Evolutionary conservation across 108 stramenopile genomes (phyloP), one percentile per base, ranked within the genome.

Genomic region (Cyclostephanos invisitatus): DNA sequence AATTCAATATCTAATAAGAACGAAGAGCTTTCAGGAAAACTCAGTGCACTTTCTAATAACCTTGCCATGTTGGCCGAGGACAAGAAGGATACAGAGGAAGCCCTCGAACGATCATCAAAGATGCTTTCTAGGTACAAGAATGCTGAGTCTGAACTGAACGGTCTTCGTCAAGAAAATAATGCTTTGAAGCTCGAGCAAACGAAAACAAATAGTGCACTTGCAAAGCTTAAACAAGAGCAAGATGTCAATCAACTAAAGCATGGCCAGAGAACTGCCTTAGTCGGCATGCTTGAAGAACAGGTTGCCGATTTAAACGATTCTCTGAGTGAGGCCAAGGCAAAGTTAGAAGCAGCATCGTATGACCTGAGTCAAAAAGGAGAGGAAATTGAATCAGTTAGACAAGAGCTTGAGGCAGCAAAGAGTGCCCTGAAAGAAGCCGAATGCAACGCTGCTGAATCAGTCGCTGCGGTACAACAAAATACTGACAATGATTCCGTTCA

Each of bases 241-340:
- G 92, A 96, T 60, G 81, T 83, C 10, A 90, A 75, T 53, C 85
- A 93, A 67, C 69, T 76, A 7, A 92, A 90, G 62, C 91, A 93
- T 56, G 95, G 95, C 5, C 91, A 96, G 77, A 69, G 91, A 69
- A 93, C 92, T 15, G 95, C 95, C 0, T 74, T 93, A 18, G 87
- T 96, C 69, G 92, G 92, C 17, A 90, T 96, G 92, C 77, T 96
- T 14, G 95, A 96, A 79, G 76, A 74, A 37, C 91, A 96, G 56
- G 79, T 93, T 37, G 78, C 87, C 2, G 92, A 96, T 59, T 58
- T 92, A 47, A 96, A 92, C 63, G 93, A 92, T 47, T 87, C 86
- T 49, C 87, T 91, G 47, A 61, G 81, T 50, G 91, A 91, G 47
- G 47, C 80, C 2, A 89, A 87, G 49, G 89, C 89, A 32, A 89